Evolutionary conservation across 495 filamentous ascomycete genomes (phyloP), one percentile per base, ranked within the genome.

Genomic region (Apodospora peruviana): DNA sequence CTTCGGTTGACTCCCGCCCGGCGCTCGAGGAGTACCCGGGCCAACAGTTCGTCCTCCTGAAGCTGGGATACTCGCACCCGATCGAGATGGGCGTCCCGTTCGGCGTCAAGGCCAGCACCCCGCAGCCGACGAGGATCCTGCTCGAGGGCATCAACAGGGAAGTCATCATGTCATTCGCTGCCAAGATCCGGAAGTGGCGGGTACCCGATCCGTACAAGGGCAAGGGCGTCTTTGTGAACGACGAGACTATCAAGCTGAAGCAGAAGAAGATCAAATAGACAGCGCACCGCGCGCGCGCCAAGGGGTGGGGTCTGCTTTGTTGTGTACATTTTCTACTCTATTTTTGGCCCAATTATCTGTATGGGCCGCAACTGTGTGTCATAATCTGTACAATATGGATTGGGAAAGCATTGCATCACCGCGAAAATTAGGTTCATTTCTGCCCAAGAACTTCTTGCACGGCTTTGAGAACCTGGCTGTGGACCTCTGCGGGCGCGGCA

Each of bases 181-280:
- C 94, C 2, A 76, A 82, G 61, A 91, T 98, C 50, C 73, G 88
- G 48, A 79, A 71, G 60, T 98, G 93, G 93, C 83, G 94, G 67
- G 76, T 73, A 51, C 93, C 93, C 34, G 93, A 98, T 69, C 93
- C 94, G 43, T 98, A 97, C 71, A 98, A 98, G 82, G 93, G 93
- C 45, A 96, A 98, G 82, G 93, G 93, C 61, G 96, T 98, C 53
- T 98, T 97, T 58, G 80, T 97, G 49, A 91, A 96, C 65, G 87
- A 88, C 41, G 91, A 98, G 77, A 96, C 90, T 3, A 96, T 98
- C 75, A 91, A 84, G 78, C 67, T 98, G 65, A 98, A 98, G 81
- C 82, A 87, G 50, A 96, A 95, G 85, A 98, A 97, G 84, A 95
- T 97, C 69, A 96, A 95, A 79, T 98, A 83, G 74, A 71, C 40